Conservation (phyloP, 805 yeast species). For the Lachancea sp. region DNA sequence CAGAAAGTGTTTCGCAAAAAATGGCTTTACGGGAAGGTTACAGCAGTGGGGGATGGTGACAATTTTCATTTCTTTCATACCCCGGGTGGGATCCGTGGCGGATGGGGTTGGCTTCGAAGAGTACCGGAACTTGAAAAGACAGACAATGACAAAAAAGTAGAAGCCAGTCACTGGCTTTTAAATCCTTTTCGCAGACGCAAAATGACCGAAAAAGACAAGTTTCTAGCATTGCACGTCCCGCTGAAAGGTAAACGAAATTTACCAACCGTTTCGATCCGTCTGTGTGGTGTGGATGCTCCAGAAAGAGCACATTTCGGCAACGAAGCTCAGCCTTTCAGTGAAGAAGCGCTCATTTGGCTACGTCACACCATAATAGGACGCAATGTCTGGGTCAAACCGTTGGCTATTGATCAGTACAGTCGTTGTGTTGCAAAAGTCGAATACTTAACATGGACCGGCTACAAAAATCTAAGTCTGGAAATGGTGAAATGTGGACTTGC, state of each 20-base stretch:
- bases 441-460: constrained; percentile 52
- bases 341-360: constrained; percentile 80
- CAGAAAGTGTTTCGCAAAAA: constrained; percentile 36
- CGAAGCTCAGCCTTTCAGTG: constrained; percentile 81
- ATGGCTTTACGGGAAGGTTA: constrained; percentile 63
- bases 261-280: constrained; percentile 66
- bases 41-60: constrained; percentile 93
- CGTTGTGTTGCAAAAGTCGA: constrained; percentile 76
- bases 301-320: constrained; percentile 92
- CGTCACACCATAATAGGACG: constrained; percentile 57
- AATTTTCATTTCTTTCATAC: constrained; percentile 88
- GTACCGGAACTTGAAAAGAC: constrained; percentile 47
- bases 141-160: not conserved
- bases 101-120: constrained; percentile 88
- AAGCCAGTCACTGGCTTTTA: not conserved
- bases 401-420: constrained; percentile 80
- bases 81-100: constrained; percentile 82
- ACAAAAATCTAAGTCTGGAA: constrained; percentile 75
- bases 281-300: constrained; percentile 96
- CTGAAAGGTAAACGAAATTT: constrained; percentile 27
- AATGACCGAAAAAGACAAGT: constrained; percentile 17
- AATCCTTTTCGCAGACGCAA: not conserved
- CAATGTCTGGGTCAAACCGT: constrained; percentile 67
- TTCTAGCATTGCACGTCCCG: constrained; percentile 21
- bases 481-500: constrained; percentile 83